A percentile compares a stretch with the other conserved stretches of the same genome.
These are phyloP conservation scores for Mucor velutinosus DNA, from an alignment of 371 early-diverging fungal genomes.

Conservation along the genomic window DNA sequence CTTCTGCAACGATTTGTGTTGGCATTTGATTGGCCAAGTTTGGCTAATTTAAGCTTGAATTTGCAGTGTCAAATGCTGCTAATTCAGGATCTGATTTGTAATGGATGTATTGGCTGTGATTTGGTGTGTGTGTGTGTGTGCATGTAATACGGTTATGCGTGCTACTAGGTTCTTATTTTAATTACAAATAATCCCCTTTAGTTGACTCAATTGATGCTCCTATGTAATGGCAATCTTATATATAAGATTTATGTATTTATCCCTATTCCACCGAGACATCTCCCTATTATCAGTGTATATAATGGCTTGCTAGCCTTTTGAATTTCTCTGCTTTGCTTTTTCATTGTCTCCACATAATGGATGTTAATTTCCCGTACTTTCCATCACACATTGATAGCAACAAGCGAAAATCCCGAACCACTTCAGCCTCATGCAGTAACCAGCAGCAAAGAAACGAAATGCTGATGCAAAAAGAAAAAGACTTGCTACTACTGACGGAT, in stretches of 20 bases:
- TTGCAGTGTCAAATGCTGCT: neutral
- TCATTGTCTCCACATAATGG: neutral
- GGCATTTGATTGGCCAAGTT: constrained; percentile 15
- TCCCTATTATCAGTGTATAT: neutral
- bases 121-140: too few relatives aligned
- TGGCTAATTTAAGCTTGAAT: neutral
- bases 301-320: neutral
- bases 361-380: neutral
- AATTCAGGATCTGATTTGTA: neutral
- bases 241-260: neutral
- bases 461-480: constrained; percentile 2
- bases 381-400: neutral
- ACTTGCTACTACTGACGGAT: constrained; percentile 13
- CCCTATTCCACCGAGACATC: neutral
- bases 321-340: neutral
- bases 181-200: too few relatives aligned
- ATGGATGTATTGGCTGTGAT: neutral
- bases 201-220: too few relatives aligned
- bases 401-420: neutral
- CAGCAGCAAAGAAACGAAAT: neutral
- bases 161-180: too few relatives aligned
- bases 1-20: constrained; percentile 15
- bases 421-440: neutral
- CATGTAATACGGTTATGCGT: too few relatives aligned
- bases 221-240: neutral